Conservation (phyloP, 192 early-diverging fungal genomes). For the Coemansia sp. region DNA sequence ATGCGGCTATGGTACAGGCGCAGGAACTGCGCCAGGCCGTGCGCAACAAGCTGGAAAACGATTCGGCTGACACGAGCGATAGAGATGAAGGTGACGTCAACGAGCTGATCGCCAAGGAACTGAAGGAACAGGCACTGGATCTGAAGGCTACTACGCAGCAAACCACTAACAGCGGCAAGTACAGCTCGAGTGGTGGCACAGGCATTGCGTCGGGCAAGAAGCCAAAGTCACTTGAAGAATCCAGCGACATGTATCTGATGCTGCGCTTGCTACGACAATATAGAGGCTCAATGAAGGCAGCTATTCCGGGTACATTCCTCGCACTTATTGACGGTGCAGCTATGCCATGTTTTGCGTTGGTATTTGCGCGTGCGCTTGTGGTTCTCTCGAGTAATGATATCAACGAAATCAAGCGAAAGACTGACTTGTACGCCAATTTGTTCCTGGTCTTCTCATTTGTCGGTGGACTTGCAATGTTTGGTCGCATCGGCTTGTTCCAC, state of each 20-base stretch:
- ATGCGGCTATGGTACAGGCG: slow-evolving; percentile 61
- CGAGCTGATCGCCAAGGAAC: slow-evolving; percentile 43
- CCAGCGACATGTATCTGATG: slow-evolving; percentile 37
- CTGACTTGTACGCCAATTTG: slow-evolving; percentile 38
- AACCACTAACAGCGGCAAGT: slow-evolving; percentile 21
- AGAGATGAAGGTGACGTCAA: slow-evolving; percentile 58
- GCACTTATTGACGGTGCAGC: slow-evolving; percentile 63
- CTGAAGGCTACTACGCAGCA: slow-evolving; percentile 41
- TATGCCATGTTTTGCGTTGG: slow-evolving; percentile 78
- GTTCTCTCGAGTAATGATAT: slow-evolving; percentile 25
- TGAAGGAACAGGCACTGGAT: slow-evolving; percentile 43
- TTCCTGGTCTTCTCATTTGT: slow-evolving; percentile 56
- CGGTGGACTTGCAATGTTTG: slow-evolving; percentile 56
- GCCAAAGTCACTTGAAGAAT: slow-evolving; percentile 19
- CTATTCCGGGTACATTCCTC: slow-evolving; percentile 33
- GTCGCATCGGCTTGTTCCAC: slow-evolving; percentile 58
- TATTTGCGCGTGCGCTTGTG: slow-evolving; percentile 54
- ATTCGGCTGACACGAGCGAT: neutral
- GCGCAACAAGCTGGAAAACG: slow-evolving; percentile 58
- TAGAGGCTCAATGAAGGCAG: slow-evolving; percentile 27
- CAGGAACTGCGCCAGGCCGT: slow-evolving; percentile 80
- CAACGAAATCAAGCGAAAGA: slow-evolving; percentile 30
- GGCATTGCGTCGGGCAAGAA: slow-evolving; percentile 3
- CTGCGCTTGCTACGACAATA: slow-evolving; percentile 29
- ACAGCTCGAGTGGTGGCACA: neutral